Percentiles rank a stretch among this genome's conserved stretches.
Conservation (phyloP, 805 yeast species). For the Candida chilensis region DNA sequence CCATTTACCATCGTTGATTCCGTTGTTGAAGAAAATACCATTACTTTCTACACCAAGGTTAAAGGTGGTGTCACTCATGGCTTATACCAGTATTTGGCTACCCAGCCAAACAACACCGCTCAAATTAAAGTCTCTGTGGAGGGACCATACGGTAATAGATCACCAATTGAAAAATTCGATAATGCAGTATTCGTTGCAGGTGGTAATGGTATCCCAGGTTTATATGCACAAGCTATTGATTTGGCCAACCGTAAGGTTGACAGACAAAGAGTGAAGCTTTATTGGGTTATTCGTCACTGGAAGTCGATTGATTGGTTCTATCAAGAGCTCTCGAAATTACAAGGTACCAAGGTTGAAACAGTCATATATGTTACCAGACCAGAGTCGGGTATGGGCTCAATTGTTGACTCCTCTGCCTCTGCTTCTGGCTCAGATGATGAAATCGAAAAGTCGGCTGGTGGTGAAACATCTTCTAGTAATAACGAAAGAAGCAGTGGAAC, state of each 20-base stretch:
- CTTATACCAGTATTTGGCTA: slow-evolving; percentile 19
- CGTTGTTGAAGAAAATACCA: slow-evolving; percentile 27
- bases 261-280: slow-evolving; percentile 13
- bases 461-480: too few species aligned
- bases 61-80: slow-evolving; percentile 44
- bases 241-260: slow-evolving; percentile 8
- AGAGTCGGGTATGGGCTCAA: slow-evolving; percentile 1
- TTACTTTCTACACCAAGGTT: slow-evolving; percentile 38
- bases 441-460: too few species aligned
- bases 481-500: too few species aligned
- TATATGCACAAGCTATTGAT: slow-evolving; percentile 32
- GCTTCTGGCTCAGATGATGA: slow-evolving; percentile 4
- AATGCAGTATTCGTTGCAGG: slow-evolving; percentile 49
- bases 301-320: slow-evolving; percentile 28
- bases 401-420: not conserved
- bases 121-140: slow-evolving; percentile 38
- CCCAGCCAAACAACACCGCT: slow-evolving; percentile 20
- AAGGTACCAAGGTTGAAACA: slow-evolving; percentile 21
- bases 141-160: slow-evolving; percentile 49
- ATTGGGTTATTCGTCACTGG: slow-evolving; percentile 31
- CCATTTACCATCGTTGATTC: slow-evolving; percentile 33
- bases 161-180: slow-evolving; percentile 38
- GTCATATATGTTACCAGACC: slow-evolving; percentile 32
- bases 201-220: slow-evolving; percentile 58
- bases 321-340: slow-evolving; percentile 21